Evolutionary conservation across 768 basidiomycete genomes (phyloP).

Genomic region (Pleurotus giganteus): DNA sequence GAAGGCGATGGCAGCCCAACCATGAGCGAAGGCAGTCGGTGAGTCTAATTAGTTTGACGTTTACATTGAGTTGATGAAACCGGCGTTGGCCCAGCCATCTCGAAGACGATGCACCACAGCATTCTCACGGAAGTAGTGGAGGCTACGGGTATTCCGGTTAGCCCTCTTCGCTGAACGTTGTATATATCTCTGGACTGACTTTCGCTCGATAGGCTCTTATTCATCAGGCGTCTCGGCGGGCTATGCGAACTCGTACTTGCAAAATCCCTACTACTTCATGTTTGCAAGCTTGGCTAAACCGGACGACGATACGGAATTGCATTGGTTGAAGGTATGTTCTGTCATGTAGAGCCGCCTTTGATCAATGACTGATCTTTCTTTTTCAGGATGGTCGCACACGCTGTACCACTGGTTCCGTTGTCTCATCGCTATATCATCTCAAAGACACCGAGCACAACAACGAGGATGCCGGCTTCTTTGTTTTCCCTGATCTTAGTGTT

Average conservation of each 20-base stretch:
- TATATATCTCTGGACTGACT: not conserved
- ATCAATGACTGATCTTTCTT: not conserved
- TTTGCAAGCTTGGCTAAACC: conserved; percentile 88
- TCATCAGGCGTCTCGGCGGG: conserved; percentile 17
- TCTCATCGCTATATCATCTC: conserved; percentile 87
- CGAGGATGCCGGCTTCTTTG: conserved; percentile 89
- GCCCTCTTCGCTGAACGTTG: no score
- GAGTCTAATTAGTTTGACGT: not conserved
- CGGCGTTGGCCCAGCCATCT: not conserved
- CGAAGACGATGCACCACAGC: not conserved
- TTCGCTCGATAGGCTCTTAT: not conserved
- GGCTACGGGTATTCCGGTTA: not conserved
- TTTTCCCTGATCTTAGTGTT: conserved; percentile 93
- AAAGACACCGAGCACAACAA: conserved; percentile 64
- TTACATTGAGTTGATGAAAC: not conserved
- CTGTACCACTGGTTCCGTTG: conserved; percentile 88
- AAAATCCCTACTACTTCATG: conserved; percentile 96
- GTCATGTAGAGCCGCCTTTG: not conserved
- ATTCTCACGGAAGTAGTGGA: not conserved
- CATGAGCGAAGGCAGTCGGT: not conserved
- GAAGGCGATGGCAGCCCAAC: not conserved
- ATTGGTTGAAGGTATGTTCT: conserved; percentile 60
- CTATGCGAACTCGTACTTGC: conserved; percentile 65
- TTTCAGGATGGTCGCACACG: conserved; percentile 82
- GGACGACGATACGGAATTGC: conserved; percentile 85